A percentile compares a stretch with the other conserved stretches of the same genome.
Conservation (phyloP, 2,329 filamentous ascomycete genomes). For the Pseudocercospora fijiensis region DNA sequence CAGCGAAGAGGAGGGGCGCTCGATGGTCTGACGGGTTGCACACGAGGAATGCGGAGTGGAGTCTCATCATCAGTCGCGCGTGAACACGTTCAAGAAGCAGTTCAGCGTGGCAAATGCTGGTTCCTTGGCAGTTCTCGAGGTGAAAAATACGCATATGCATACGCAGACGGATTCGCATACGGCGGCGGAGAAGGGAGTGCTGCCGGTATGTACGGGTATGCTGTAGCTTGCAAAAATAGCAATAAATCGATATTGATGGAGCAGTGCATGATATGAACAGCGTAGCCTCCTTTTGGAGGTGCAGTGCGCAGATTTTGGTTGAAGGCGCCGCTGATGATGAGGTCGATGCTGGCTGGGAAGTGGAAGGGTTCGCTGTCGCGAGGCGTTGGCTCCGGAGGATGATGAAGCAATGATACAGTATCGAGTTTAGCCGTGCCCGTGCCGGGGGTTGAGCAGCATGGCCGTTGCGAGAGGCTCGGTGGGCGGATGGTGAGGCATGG, state of each 20-base stretch:
- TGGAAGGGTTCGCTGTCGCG: not conserved
- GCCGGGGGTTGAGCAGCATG: not conserved
- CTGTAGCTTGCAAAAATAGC: not conserved
- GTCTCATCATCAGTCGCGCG: not conserved
- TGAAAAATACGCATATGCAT: not conserved
- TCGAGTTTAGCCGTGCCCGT: conserved; percentile 17
- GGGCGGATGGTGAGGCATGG: not conserved
- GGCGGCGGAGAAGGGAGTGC: not conserved
- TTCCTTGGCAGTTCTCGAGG: not conserved
- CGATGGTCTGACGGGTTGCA: too few species aligned
- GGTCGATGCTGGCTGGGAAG: not conserved
- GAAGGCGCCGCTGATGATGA: conserved; percentile 13
- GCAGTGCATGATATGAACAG: not conserved
- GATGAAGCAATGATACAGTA: conserved; percentile 11
- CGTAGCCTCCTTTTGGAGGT: not conserved
- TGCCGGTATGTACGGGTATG: too few species aligned
- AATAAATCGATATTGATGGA: conserved; percentile 4
- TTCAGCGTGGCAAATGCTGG: not conserved
- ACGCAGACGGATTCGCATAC: not conserved
- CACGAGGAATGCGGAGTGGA: too few species aligned
- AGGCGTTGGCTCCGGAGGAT: conserved; percentile 11
- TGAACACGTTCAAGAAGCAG: not conserved
- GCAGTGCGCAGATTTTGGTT: conserved; percentile 8
- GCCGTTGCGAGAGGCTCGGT: conserved; percentile 9
- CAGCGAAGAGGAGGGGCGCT: not conserved